Percentiles rank a stretch among this genome's conserved stretches.
Evolutionary conservation across 805 yeast species (phyloP).

Genomic region (Yamadazyma sp.): DNA sequence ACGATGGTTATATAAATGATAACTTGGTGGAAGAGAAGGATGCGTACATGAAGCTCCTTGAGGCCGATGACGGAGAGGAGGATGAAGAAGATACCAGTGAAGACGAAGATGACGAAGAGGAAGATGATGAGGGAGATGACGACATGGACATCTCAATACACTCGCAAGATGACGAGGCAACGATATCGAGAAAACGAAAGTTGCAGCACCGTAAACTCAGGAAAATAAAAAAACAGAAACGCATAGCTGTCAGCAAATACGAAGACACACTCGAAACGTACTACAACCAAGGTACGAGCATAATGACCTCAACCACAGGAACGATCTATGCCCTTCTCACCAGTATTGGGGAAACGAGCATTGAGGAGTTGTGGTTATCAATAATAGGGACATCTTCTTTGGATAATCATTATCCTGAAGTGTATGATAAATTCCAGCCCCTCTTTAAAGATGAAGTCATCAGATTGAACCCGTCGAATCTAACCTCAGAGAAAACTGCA

Average conservation of each 20-base stretch:
- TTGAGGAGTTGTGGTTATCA: slow-evolving; percentile 77
- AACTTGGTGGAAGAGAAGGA: slow-evolving; percentile 54
- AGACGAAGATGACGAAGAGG: slow-evolving; percentile 32
- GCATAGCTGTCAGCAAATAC: slow-evolving; percentile 39
- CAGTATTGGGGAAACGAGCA: slow-evolving; percentile 75
- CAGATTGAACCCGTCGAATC: slow-evolving; percentile 52
- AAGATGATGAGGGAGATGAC: slow-evolving; percentile 31
- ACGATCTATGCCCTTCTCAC: slow-evolving; percentile 80
- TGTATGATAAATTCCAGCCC: slow-evolving; percentile 72
- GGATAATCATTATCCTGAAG: slow-evolving; percentile 68
- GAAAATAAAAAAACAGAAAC: slow-evolving; percentile 39
- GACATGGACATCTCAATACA: slow-evolving; percentile 24
- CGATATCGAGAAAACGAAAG: slow-evolving; percentile 26
- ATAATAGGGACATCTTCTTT: slow-evolving; percentile 86
- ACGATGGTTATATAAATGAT: slow-evolving; percentile 75
- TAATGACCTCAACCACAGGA: slow-evolving; percentile 71
- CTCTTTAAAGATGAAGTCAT: slow-evolving; percentile 78
- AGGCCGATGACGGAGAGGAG: slow-evolving; percentile 31
- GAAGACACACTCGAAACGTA: slow-evolving; percentile 68
- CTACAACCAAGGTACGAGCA: slow-evolving; percentile 80
- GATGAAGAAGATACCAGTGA: slow-evolving; percentile 33
- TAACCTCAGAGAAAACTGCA: slow-evolving; percentile 31
- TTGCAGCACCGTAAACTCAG: slow-evolving; percentile 27
- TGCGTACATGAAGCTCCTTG: slow-evolving; percentile 59
- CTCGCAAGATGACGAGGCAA: slow-evolving; percentile 28